These are phyloP conservation scores for Ambrosiella beaveri DNA, from an alignment of 2,329 filamentous ascomycete species.

Conservation along the genomic window DNA sequence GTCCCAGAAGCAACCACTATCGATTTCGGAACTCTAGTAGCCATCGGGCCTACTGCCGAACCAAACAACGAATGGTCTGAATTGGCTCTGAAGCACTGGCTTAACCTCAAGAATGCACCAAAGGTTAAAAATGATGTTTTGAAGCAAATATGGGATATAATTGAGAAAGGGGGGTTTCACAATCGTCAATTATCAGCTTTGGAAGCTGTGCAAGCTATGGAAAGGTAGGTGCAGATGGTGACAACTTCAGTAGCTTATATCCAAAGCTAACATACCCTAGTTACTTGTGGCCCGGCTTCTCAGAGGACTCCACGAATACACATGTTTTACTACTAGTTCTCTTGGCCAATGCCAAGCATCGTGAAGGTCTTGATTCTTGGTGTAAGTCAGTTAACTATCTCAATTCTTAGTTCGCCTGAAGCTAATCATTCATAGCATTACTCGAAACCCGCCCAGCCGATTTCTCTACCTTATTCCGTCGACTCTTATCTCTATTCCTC, in stretches of 20 bases:
- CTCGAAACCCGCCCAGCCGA: conserved; percentile 63
- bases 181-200: conserved; percentile 63
- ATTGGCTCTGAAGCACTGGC: conserved; percentile 73
- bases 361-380: conserved; percentile 80
- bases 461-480: conserved; percentile 79
- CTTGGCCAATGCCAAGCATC: conserved; percentile 72
- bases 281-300: conserved; percentile 90
- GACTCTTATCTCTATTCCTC: conserved; percentile 72
- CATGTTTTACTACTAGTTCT: conserved; percentile 77
- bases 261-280: conserved; percentile 26
- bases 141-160: conserved; percentile 77
- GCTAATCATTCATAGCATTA: conserved; percentile 32
- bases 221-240: conserved; percentile 40
- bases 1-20: conserved; percentile 13
- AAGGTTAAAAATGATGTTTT: conserved; percentile 72
- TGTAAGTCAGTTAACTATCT: conserved; percentile 28
- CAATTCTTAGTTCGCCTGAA: conserved; percentile 5
- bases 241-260: not conserved
- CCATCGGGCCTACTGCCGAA: conserved; percentile 27
- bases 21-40: conserved; percentile 19
- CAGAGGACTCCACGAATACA: conserved; percentile 74
- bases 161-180: conserved; percentile 67
- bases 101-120: conserved; percentile 48
- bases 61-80: conserved; percentile 56
- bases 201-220: conserved; percentile 79